Evolutionary conservation across 1,284 basidiomycete genomes (phyloP), one percentile per base, ranked within the genome.

Genomic region (Fistulina hepatica): DNA sequence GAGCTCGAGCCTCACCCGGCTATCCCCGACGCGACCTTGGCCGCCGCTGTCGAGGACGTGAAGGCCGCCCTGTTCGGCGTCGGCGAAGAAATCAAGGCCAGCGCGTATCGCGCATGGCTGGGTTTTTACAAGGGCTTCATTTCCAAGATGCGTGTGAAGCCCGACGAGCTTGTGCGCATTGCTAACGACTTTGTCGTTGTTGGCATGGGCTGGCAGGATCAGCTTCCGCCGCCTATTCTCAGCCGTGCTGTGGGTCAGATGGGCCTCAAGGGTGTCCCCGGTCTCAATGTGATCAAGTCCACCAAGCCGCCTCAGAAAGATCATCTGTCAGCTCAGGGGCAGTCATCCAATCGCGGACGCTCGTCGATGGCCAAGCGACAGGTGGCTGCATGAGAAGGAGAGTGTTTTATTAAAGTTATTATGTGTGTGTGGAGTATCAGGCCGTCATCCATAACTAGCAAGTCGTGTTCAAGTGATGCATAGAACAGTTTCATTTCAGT

Each of bases 221-320:
- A 54, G 21, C 37, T 36, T 19, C 44, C 56, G 25, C 71, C 77
- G 4, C 58, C 58, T 7, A 45, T 80, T 27, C 54, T 65, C 25
- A 58, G 65, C n/a, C 68, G 58, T 54, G 68, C 70, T 2, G 67
- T 74, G 19, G 73, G 71, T 32, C 77, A 69, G 63, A 77, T 81
- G 66, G 67, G 67, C 3, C 52, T 81, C 49, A 68, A 62, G 48
- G 73, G 71, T 1, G 61, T 67, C 9, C 53, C 48, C 19, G 72
- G 71, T 16, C 42, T 71, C 25, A 63, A 69, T 33, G 37, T 62
- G 30, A 54, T 42, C 12, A 22, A 15, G n/a, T 20, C 33, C n/a
- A 12, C 23, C 39, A 2, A 26, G 20, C 15, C 25, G 25, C 33
- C 31, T 31, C 12, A 19, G 6, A 15, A 22, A 28, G n/a, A n/a